Evolutionary conservation across 495 filamentous ascomycete species (phyloP), one percentile per base, ranked within the genome.

Genomic region (Penicillium fimorum): DNA sequence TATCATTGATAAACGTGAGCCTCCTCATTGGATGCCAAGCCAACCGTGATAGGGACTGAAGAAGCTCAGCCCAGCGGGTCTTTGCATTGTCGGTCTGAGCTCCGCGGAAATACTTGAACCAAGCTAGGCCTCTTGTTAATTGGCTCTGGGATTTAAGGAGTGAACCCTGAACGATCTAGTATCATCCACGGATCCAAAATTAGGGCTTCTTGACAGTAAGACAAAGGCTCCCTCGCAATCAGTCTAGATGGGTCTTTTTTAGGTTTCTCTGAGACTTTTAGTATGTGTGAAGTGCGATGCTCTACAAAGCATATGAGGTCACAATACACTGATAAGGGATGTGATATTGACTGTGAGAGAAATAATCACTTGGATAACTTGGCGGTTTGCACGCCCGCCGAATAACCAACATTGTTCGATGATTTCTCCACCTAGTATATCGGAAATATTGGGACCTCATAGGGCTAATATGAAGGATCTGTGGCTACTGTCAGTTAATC

Each of bases 91-190:
- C 47, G 43, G 57, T 62, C 53, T 50, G 25, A 57, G 10, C 55
- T 65, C 64, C 64, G 64, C 64, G 64, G 64, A 67, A 56, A 64
- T 66, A 66, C 20, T 53, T 64, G 49, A 61, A 56, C n/a, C 25
- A 11, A 8, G 37, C 40, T 10, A 20, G 12, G 3, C 2, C 9
- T 22, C 22, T 2, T n/a, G 35, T 38, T 5, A n/a, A 37, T 24
- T 30, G 13, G 22, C 8, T 33, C 32, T 37, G 37, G 27, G 33
- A 5, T 6, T 38, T 2, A 6, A 12, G 2, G 35, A 27, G 1
- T n/a, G 35, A 37, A 37, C 15, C 33, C 5, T 6, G 1, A 6
- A 5, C 35, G 13, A 37, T 37, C 13, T 37, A 0, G 6, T 38
- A 37, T 8, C 13, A 6, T 37, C 15, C 15, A 7, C 13, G 5